A percentile compares a stretch with the other conserved stretches of the same genome.
Evolutionary conservation across 805 yeast species (phyloP).

Genomic region (Myxozyma vanderwaltii): DNA sequence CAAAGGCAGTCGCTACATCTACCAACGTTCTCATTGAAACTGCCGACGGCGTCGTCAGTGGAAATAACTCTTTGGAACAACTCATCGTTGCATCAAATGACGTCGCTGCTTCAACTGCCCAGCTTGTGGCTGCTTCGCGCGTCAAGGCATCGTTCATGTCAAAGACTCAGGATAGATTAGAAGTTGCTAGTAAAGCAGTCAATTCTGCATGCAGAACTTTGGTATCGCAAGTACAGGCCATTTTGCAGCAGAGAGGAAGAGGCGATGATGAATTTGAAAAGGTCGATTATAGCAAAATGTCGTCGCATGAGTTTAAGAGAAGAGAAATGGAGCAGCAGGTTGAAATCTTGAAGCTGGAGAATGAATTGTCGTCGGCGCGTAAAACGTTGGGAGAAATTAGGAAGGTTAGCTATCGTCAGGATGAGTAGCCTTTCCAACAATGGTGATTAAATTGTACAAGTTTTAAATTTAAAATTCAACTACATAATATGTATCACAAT

Average conservation of each 20-base stretch:
- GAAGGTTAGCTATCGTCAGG: slow-evolving; percentile 72
- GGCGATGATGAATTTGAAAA: slow-evolving; percentile 43
- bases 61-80: slow-evolving; percentile 71
- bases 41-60: slow-evolving; percentile 79
- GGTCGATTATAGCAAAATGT: slow-evolving; percentile 66
- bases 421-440: slow-evolving; percentile 35
- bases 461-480: no score
- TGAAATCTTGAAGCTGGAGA: slow-evolving; percentile 80
- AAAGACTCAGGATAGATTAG: slow-evolving; percentile 72
- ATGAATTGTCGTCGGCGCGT: slow-evolving; percentile 68
- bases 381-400: slow-evolving; percentile 83
- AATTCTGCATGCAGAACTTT: slow-evolving; percentile 73
- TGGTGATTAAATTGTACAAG: no score
- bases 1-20: slow-evolving; percentile 80
- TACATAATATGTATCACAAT: no score
- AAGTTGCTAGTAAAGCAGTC: slow-evolving; percentile 67
- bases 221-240: slow-evolving; percentile 67
- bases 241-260: slow-evolving; percentile 48
- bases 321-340: slow-evolving; percentile 93
- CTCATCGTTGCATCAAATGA: slow-evolving; percentile 88
- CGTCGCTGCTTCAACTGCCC: slow-evolving; percentile 90
- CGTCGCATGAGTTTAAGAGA: slow-evolving; percentile 80
- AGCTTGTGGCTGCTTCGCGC: slow-evolving; percentile 86
- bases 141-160: slow-evolving; percentile 80
- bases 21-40: slow-evolving; percentile 78